phyloP scores from a whole-genome alignment of 2,329 filamentous ascomycete genomes.

The Trichoderma semiorbis region DNA sequence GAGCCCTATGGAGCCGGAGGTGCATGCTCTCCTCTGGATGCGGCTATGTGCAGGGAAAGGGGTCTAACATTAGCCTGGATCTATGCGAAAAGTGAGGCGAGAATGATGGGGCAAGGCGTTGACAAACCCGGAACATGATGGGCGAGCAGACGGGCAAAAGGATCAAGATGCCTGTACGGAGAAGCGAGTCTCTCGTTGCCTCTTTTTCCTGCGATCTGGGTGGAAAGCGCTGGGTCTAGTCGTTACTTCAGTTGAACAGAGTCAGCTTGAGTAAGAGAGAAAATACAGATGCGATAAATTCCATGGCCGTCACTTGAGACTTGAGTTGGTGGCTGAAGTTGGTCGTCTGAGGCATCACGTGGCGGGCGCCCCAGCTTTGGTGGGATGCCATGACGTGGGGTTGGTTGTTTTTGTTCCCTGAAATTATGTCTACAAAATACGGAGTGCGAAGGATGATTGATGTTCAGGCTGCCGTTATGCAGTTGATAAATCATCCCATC shows the following conservation, averaged over 20 bases:
- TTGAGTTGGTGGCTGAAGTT: background rate
- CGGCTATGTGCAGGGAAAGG: slow-evolving; percentile 38
- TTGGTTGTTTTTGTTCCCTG: background rate
- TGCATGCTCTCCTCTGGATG: slow-evolving; percentile 72
- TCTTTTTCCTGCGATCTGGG: background rate
- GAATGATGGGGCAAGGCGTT: background rate
- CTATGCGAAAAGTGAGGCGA: background rate
- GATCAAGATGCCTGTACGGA: background rate
- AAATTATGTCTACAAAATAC: background rate
- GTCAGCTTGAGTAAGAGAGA: background rate
- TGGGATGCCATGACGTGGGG: background rate
- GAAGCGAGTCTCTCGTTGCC: background rate
- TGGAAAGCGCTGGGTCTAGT: background rate
- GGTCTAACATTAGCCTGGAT: background rate
- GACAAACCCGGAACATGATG: slow-evolving; percentile 24
- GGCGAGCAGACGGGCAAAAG: background rate
- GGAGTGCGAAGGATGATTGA: background rate
- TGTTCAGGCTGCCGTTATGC: background rate
- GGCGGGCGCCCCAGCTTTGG: background rate
- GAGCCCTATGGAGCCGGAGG: slow-evolving; percentile 77
- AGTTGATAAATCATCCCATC: background rate
- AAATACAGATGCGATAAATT: background rate
- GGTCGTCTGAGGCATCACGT: background rate
- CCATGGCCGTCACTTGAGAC: background rate
- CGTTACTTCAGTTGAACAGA: background rate